Evolutionary conservation across 2,329 filamentous ascomycete genomes (phyloP).

Genomic region (Aspergillus neoniger): DNA sequence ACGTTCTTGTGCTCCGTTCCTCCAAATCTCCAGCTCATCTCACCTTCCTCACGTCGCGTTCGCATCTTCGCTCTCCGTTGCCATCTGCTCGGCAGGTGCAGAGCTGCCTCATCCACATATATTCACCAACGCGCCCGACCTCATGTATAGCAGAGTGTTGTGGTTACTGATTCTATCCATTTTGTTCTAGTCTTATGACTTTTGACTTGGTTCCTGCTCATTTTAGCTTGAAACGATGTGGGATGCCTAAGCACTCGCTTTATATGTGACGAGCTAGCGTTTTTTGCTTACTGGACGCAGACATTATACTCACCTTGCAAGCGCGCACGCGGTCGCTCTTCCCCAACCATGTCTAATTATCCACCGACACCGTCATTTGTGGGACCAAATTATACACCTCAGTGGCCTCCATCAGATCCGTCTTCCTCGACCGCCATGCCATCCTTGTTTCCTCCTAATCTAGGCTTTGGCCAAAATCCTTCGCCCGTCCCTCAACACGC

Average conservation of each 20-base stretch:
- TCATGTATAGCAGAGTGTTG: conserved; percentile 8
- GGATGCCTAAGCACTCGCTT: conserved; percentile 18
- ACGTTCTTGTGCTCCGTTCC: background rate
- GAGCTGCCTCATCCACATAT: background rate
- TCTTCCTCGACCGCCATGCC: conserved; percentile 23
- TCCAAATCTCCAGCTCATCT: background rate
- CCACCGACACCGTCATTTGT: conserved; percentile 49
- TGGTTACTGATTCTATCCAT: background rate
- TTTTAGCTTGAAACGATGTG: conserved; percentile 22
- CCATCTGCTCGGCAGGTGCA: background rate
- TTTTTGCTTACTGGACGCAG: conserved; percentile 13
- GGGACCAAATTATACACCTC: conserved; percentile 36
- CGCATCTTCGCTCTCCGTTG: background rate
- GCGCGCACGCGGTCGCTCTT: background rate
- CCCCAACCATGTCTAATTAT: conserved; percentile 50
- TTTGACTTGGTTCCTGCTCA: conserved; percentile 5
- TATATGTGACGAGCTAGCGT: conserved; percentile 7
- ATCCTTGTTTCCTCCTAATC: conserved; percentile 28
- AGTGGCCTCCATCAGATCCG: conserved; percentile 39
- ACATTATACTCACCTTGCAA: background rate
- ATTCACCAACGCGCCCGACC: background rate
- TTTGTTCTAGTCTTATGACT: conserved; percentile 2
- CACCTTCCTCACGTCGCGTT: background rate
- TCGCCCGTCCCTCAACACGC: conserved; percentile 26
- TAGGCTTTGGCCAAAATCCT: conserved; percentile 29